A percentile compares a stretch with the other conserved stretches of the same genome.
These are phyloP conservation scores for Leishmania major DNA, from an alignment of 208 protist genomes.

Conservation along the genomic window DNA sequence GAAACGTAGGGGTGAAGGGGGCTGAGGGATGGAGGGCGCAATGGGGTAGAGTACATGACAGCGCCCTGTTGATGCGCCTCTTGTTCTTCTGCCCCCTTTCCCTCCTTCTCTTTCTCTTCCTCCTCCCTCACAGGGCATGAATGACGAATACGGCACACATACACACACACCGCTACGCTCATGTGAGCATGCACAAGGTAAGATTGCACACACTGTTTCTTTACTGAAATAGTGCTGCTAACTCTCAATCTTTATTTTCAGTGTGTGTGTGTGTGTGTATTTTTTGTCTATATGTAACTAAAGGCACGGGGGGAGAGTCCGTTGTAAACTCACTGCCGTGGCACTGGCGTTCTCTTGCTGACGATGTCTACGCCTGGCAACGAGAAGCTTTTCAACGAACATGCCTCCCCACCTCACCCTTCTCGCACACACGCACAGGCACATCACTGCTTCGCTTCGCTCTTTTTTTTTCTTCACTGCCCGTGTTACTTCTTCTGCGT, in stretches of 20 bases:
- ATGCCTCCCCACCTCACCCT: not conserved
- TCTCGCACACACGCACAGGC: not conserved
- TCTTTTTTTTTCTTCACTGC: not conserved
- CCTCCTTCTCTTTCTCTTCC: not conserved
- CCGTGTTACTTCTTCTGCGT: not conserved
- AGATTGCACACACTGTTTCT: not conserved
- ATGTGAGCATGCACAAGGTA: not conserved
- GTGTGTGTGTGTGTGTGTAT: not conserved
- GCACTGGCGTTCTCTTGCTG: not conserved
- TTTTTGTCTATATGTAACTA: not conserved
- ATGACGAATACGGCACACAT: not conserved
- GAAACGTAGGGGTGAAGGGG: not conserved
- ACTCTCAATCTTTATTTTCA: not conserved
- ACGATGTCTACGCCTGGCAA: not conserved
- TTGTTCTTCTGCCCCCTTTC: not conserved
- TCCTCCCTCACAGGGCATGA: not conserved
- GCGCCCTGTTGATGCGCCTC: not conserved
- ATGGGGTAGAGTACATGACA: not conserved
- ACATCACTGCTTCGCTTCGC: not conserved
- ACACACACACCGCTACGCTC: not conserved
- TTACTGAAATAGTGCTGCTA: not conserved
- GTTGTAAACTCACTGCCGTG: not conserved
- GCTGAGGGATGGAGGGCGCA: not conserved
- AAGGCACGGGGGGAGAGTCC: not conserved
- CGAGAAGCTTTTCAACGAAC: not conserved